phyloP scores from a whole-genome alignment of 225 moss, liverwort and hornwort genomes.

The Rhytidiadelphus loreus region DNA sequence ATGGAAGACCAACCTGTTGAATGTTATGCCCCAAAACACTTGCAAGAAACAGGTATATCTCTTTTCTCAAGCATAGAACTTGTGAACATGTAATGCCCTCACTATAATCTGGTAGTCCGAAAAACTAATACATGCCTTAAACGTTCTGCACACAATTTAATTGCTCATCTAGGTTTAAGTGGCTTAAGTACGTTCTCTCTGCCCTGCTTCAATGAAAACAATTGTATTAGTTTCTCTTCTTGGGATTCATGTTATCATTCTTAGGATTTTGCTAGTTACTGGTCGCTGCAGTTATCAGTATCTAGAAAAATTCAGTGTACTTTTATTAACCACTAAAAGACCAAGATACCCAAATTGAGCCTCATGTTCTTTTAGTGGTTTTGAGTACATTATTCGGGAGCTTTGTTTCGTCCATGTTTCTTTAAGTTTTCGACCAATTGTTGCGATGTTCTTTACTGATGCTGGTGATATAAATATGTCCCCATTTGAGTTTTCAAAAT shows the following conservation, averaged over 20 bases:
- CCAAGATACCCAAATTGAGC: not conserved
- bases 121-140: not conserved
- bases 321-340: not conserved
- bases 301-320: not conserved
- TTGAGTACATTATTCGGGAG: not conserved
- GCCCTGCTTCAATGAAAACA: not conserved
- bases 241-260: not conserved
- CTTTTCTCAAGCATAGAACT: not conserved
- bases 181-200: not conserved
- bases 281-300: not conserved
- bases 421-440: not conserved
- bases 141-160: not conserved
- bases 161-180: not conserved
- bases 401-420: not conserved
- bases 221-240: not conserved
- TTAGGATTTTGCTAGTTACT: not conserved
- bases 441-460: not conserved
- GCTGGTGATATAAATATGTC: not conserved
- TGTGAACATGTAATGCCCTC: not conserved
- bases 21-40: conserved; percentile 63
- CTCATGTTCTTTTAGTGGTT: not conserved
- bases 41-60: conserved; percentile 35
- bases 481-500: not conserved
- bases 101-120: not conserved
- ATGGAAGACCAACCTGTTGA: conserved; percentile 62